Conservation (phyloP, 768 basidiomycete species). For the Cystofilobasidium ferigula region DNA sequence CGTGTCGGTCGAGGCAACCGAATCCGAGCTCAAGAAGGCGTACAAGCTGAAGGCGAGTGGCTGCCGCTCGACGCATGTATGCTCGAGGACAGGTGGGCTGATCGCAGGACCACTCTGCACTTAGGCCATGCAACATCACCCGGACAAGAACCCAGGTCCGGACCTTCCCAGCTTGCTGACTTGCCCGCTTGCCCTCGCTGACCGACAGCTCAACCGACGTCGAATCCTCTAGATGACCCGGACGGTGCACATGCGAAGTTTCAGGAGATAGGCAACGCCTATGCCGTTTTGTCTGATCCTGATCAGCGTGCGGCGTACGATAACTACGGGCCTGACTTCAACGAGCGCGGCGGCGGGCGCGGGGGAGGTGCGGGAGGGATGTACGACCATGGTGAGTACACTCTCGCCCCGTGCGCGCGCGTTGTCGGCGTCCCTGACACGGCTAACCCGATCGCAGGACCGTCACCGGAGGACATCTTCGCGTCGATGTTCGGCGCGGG, state of each 20-base stretch:
- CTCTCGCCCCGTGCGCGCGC: neutral
- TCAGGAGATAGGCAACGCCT: constrained; percentile 38
- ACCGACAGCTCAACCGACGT: neutral
- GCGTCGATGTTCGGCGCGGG: constrained; percentile 37
- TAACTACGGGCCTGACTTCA: constrained; percentile 52
- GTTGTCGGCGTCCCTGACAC: neutral
- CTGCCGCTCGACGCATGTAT: too few species aligned
- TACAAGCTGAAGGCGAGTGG: constrained; percentile 72
- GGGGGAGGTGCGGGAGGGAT: constrained; percentile 2
- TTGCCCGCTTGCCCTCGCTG: neutral
- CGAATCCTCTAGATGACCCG: constrained; percentile 11
- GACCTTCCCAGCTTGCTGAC: too few species aligned
- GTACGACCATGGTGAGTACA: constrained; percentile 3
- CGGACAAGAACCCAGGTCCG: constrained; percentile 29
- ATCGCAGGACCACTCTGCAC: neutral
- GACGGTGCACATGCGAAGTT: constrained; percentile 26
- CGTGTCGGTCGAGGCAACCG: constrained; percentile 63
- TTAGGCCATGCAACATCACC: constrained; percentile 33
- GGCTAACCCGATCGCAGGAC: too few species aligned
- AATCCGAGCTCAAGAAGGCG: constrained; percentile 82
- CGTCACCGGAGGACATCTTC: constrained; percentile 37
- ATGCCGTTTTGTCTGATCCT: constrained; percentile 68
- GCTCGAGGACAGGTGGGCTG: neutral
- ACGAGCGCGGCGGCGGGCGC: constrained; percentile 39
- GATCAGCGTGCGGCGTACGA: constrained; percentile 64